A percentile compares a stretch with the other conserved stretches of the same genome.
Conservation (phyloP, 495 filamentous ascomycete species). For the Xylona heveae region DNA sequence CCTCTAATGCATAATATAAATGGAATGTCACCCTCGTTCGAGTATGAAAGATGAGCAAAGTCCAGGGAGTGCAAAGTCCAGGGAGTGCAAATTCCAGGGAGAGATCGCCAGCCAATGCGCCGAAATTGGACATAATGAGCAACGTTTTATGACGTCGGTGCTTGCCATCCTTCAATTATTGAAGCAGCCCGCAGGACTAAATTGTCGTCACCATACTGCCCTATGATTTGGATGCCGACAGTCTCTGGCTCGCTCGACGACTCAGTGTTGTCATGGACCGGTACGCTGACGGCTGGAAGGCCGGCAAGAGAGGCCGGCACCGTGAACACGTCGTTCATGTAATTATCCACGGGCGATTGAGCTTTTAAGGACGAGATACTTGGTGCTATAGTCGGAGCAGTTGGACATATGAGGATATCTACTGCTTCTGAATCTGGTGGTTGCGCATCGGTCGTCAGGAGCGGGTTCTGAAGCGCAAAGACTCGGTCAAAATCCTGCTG, state of each 20-base stretch:
- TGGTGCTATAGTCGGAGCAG: slow-evolving; percentile 61
- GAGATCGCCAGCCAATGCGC: too few species aligned
- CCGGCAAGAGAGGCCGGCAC: slow-evolving; percentile 89
- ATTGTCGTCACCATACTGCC: slow-evolving; percentile 77
- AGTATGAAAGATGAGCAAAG: too few species aligned
- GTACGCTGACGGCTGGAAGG: slow-evolving; percentile 72
- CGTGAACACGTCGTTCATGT: slow-evolving; percentile 87
- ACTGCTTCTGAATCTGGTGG: slow-evolving; percentile 32
- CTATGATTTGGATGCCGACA: slow-evolving; percentile 72
- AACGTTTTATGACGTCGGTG: neutral
- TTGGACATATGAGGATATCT: slow-evolving; percentile 77
- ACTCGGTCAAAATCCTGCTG: slow-evolving; percentile 64
- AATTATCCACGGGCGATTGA: slow-evolving; percentile 30
- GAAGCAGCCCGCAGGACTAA: slow-evolving; percentile 34
- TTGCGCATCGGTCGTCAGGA: slow-evolving; percentile 19
- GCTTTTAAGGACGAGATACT: slow-evolving; percentile 27
- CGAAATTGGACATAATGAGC: too few species aligned
- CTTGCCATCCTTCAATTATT: slow-evolving; percentile 14
- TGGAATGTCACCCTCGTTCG: too few species aligned
- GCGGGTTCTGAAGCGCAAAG: slow-evolving; percentile 45
- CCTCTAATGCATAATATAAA: neutral
- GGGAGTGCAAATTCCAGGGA: too few species aligned
- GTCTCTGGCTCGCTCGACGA: slow-evolving; percentile 14
- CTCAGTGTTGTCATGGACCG: slow-evolving; percentile 25
- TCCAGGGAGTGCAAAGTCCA: too few species aligned